Percentiles rank a stretch among this genome's conserved stretches.
Evolutionary conservation across 176 grass and related monocot genomes (phyloP).

Genomic region (Saccharum officinarum): DNA sequence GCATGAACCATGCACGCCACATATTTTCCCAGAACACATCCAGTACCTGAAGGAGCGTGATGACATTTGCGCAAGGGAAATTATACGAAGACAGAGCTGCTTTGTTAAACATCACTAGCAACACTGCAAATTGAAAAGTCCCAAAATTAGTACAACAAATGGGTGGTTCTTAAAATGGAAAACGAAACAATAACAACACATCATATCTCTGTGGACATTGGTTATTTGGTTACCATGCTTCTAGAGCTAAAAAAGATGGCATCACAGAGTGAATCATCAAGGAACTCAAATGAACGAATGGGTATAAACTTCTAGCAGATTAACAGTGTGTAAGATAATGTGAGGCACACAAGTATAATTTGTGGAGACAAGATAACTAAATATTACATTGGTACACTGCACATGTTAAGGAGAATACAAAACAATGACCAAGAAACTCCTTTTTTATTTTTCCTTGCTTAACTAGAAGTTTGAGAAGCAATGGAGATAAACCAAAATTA

Average conservation of each 20-base stretch:
- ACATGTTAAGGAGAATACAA: not conserved
- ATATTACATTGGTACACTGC: not conserved
- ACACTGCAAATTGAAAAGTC: slow-evolving; percentile 60
- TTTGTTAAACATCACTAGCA: slow-evolving; percentile 99
- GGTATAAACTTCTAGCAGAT: not conserved
- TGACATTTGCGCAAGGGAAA: slow-evolving; percentile 93
- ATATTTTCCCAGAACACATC: not conserved
- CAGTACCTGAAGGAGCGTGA: slow-evolving; percentile 96
- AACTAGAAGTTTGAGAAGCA: not conserved
- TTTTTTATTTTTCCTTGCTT: not conserved
- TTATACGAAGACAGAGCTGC: slow-evolving; percentile 92
- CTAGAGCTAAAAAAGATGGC: not conserved
- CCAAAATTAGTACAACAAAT: slow-evolving; percentile 28
- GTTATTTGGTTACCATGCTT: not conserved
- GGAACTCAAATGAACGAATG: not conserved
- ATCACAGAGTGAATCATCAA: not conserved
- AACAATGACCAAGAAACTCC: not conserved
- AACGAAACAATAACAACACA: slow-evolving; percentile 2
- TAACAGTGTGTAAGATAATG: not conserved
- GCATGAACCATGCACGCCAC: not conserved
- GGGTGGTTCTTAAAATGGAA: not conserved
- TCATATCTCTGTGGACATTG: not conserved
- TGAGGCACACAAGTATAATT: not conserved
- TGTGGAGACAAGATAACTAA: not conserved
- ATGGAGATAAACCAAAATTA: too few species aligned